Evolutionary conservation across 1,284 basidiomycete species (phyloP), one percentile per base, ranked within the genome.

Genomic region (Ustilago tritici): DNA sequence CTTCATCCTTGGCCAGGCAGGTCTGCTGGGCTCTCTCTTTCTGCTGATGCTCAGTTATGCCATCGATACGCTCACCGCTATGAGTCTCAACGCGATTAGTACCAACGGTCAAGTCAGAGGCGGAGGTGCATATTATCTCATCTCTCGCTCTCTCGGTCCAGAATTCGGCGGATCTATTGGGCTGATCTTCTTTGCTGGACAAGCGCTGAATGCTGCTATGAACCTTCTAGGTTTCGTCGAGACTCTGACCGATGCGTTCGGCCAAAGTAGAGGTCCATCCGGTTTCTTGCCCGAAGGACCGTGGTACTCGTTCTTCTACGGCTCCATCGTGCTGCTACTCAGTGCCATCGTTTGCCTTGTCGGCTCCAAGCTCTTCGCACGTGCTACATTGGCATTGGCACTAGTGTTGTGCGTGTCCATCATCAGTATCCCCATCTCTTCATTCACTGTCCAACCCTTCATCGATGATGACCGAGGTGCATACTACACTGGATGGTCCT

Each of bases 81-180:
- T 85, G 71, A 83, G 82, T 41, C 75, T 85, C 57, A 83, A 79
- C 28, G 84, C 84, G 23, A 85, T 85, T 63, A 81, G 77, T 57
- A 85, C 84, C 32, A 85, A 85, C 50, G 84, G 84, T 11, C 84
- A 85, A 60, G 84, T 85, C 55, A 70, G 84, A 49, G 84, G 84
- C 35, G 84, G 84, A 11, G 84, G 84, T 34, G 84, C 84, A 35
- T 85, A 85, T 71, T 85, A 85, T 43, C 80, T 85, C 56, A 85
- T 85, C 50, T 85, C 84, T 19, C 81, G 84, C 47, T 81, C 82
- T 4, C 78, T 85, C 34, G 84, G 84, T 28, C 84, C 84, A 23
- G 84, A 85, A 47, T 85, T 85, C 52, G 84, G 84, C 47, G 84
- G 84, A n/a, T 82, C 82, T 47, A 85, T 85, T 49, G 84, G 84